phyloP scores from a whole-genome alignment of 176 grass and related monocot genomes.

The Zoysia pacifica region DNA sequence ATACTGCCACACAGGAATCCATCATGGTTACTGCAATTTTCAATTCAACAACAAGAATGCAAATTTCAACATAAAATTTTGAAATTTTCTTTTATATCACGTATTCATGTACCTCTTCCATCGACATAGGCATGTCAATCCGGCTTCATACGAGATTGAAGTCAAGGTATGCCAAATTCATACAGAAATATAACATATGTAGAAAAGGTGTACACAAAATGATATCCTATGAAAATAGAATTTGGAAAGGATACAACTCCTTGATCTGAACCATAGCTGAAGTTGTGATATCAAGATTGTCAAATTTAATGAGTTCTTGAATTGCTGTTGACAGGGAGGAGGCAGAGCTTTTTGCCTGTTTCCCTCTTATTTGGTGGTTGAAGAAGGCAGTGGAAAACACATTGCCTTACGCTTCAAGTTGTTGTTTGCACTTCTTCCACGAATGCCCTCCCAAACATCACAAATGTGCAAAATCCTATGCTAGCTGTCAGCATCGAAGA shows the following conservation, averaged over 20 bases:
- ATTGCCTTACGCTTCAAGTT: not conserved
- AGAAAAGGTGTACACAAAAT: not conserved
- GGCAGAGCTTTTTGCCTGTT: not conserved
- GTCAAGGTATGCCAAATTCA: conserved; percentile 48
- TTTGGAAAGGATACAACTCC: conserved; percentile 80
- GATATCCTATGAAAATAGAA: not conserved
- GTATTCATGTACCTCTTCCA: conserved; percentile 69
- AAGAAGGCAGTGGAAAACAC: conserved; percentile 30
- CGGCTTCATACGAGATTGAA: conserved; percentile 59
- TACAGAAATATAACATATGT: not conserved
- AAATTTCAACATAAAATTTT: not conserved
- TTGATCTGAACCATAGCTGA: conserved; percentile 89
- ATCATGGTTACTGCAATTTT: not conserved
- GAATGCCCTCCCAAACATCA: conserved; percentile 4
- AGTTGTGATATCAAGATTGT: not conserved
- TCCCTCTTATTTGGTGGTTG: not conserved
- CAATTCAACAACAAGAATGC: conserved; percentile 9
- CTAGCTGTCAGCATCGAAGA: not conserved
- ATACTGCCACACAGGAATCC: conserved; percentile 48
- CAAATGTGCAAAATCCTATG: conserved; percentile 3
- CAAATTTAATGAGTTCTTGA: conserved; percentile 3
- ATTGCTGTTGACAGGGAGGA: not conserved
- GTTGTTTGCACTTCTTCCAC: not conserved
- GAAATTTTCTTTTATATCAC: not conserved
- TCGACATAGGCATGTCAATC: conserved; percentile 83